These are phyloP conservation scores for Clonostachys sp. DNA, from an alignment of 2,329 filamentous ascomycete genomes.

Conservation along the genomic window DNA sequence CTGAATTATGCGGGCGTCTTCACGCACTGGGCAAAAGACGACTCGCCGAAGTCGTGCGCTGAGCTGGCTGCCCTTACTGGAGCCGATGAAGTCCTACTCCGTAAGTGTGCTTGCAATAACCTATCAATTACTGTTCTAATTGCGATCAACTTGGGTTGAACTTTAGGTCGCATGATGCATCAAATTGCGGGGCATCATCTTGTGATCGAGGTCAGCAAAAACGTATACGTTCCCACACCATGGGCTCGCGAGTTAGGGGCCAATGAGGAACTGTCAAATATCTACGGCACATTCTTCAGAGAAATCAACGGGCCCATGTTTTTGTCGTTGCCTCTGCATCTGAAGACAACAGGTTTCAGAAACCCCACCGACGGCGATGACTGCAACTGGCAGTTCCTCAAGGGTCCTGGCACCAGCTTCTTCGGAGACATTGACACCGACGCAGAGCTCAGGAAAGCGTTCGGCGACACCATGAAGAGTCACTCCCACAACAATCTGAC, in stretches of 20 bases:
- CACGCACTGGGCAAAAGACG: slow-evolving; percentile 21
- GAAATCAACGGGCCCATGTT: slow-evolving; percentile 24
- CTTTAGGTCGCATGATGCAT: slow-evolving; percentile 23
- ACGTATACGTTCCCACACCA: slow-evolving; percentile 24
- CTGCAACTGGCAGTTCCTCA: slow-evolving; percentile 20
- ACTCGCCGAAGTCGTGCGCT: slow-evolving; percentile 16
- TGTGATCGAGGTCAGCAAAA: slow-evolving; percentile 21
- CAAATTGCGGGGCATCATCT: slow-evolving; percentile 26
- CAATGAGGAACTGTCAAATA: slow-evolving; percentile 16
- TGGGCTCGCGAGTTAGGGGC: slow-evolving; percentile 20
- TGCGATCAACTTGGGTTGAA: no score
- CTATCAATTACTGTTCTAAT: background rate
- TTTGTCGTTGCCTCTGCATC: slow-evolving; percentile 19
- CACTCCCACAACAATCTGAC: slow-evolving; percentile 21
- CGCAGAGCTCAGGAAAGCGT: slow-evolving; percentile 18
- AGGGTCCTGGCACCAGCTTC: slow-evolving; percentile 22
- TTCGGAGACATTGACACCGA: slow-evolving; percentile 19
- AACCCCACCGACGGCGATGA: slow-evolving; percentile 17
- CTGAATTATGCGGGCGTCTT: slow-evolving; percentile 30
- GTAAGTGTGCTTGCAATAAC: slow-evolving; percentile 9
- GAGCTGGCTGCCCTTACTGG: slow-evolving; percentile 24
- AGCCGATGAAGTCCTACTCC: slow-evolving; percentile 22
- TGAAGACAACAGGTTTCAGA: slow-evolving; percentile 21
- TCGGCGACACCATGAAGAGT: slow-evolving; percentile 29
- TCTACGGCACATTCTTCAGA: slow-evolving; percentile 24